Evolutionary conservation across 306 rosid species (phyloP).

Genomic region (Sophora flavescens): DNA sequence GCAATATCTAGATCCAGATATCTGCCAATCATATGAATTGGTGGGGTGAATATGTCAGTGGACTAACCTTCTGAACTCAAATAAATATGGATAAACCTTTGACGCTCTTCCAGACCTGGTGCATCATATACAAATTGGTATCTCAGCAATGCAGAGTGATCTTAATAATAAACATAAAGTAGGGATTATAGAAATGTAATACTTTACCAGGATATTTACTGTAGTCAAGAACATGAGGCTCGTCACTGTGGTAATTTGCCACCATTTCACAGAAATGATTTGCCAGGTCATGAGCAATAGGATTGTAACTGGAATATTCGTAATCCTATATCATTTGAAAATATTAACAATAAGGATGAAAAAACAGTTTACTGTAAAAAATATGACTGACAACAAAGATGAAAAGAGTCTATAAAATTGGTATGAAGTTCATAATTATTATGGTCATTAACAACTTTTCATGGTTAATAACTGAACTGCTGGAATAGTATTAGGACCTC

Average conservation of each 20-base stretch:
- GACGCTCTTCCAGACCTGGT: conserved; percentile 80
- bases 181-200: not conserved
- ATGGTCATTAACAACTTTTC: conserved; percentile 2
- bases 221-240: conserved; percentile 87
- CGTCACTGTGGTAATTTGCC: conserved; percentile 88
- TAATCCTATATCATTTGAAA: conserved; percentile 67
- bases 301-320: conserved; percentile 86
- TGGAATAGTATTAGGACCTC: not conserved
- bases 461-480: not conserved
- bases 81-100: conserved; percentile 64
- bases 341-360: not conserved
- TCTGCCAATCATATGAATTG: conserved; percentile 1
- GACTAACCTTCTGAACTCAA: conserved; percentile 73
- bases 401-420: not conserved
- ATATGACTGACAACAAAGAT: not conserved
- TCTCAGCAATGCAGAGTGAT: conserved; percentile 33
- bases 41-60: conserved; percentile 29
- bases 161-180: conserved; percentile 18
- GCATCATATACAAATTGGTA: conserved; percentile 38
- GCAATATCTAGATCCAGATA: conserved; percentile 23
- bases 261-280: conserved; percentile 98
- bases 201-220: conserved; percentile 78
- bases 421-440: conserved; percentile 2
- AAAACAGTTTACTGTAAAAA: conserved; percentile 16
- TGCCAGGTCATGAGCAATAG: conserved; percentile 83